Evolutionary conservation across 2,329 filamentous ascomycete genomes (phyloP).

Genomic region (Cladosporium oxysporum): DNA sequence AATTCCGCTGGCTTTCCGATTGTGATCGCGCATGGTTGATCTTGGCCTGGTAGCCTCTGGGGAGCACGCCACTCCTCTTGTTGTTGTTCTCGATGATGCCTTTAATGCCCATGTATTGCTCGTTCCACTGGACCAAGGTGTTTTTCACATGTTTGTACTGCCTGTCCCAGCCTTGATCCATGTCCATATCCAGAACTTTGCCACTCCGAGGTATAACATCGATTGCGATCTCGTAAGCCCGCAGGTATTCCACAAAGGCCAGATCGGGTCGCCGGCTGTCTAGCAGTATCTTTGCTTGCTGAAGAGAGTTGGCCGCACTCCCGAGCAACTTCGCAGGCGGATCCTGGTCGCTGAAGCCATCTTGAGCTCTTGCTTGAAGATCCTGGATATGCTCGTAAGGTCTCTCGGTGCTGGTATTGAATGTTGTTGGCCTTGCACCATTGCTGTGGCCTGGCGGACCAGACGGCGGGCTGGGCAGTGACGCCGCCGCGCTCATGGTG

Average conservation of each 20-base stretch:
- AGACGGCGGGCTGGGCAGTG: slow-evolving; percentile 18
- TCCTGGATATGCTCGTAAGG: slow-evolving; percentile 45
- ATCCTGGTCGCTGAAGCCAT: slow-evolving; percentile 32
- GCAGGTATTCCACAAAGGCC: slow-evolving; percentile 81
- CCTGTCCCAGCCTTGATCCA: slow-evolving; percentile 18
- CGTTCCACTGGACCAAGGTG: slow-evolving; percentile 34
- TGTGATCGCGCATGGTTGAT: slow-evolving; percentile 22
- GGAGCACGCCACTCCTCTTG: slow-evolving; percentile 52
- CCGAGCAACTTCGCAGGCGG: slow-evolving; percentile 41
- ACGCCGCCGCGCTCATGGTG: slow-evolving; percentile 37
- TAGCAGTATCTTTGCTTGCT: slow-evolving; percentile 58
- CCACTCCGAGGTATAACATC: slow-evolving; percentile 71
- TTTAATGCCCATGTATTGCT: slow-evolving; percentile 51
- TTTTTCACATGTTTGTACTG: slow-evolving; percentile 46
- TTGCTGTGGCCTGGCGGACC: slow-evolving; percentile 19
- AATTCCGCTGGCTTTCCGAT: slow-evolving; percentile 25
- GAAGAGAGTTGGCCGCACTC: slow-evolving; percentile 44
- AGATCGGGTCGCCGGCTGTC: slow-evolving; percentile 64
- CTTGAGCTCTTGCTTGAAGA: slow-evolving; percentile 43
- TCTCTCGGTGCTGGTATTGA: slow-evolving; percentile 24
- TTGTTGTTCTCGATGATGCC: slow-evolving; percentile 55
- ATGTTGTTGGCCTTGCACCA: slow-evolving; percentile 15
- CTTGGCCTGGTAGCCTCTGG: slow-evolving; percentile 21
- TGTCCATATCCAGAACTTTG: slow-evolving; percentile 16
- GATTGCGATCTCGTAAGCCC: slow-evolving; percentile 75